Percentiles rank a stretch among this genome's conserved stretches.
Conservation (phyloP, 1,284 basidiomycete species). For the Golubevia pallescens region DNA sequence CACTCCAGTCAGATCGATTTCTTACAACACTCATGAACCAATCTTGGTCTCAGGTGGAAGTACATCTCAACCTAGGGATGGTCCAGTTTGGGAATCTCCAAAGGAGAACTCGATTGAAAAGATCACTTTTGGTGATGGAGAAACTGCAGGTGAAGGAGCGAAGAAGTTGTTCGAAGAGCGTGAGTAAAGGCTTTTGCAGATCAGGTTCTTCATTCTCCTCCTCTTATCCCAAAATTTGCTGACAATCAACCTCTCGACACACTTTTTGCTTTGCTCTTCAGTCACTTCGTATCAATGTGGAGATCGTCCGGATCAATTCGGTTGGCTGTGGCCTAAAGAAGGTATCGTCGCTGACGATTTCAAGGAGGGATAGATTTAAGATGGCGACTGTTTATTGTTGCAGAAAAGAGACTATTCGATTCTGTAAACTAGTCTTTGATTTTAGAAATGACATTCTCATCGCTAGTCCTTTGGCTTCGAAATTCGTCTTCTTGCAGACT, state of each 20-base stretch:
- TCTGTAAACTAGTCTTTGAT: too few relatives aligned
- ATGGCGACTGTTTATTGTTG: too few relatives aligned
- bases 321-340: constrained; percentile 61
- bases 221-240: neutral
- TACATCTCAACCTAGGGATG: constrained; percentile 10
- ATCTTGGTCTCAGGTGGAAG: constrained; percentile 15
- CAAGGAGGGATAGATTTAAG: neutral
- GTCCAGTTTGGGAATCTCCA: constrained; percentile 30
- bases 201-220: constrained; percentile 10
- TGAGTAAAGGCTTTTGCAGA: constrained; percentile 8
- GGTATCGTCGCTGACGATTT: constrained; percentile 52
- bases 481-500: too few relatives aligned
- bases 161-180: constrained; percentile 29
- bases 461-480: too few relatives aligned
- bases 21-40: constrained; percentile 54
- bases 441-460: too few relatives aligned
- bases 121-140: constrained; percentile 61
- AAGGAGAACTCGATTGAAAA: constrained; percentile 39
- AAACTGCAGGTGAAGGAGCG: constrained; percentile 50
- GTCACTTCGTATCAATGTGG: constrained; percentile 47
- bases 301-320: constrained; percentile 45
- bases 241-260: constrained; percentile 16
- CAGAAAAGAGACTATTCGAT: too few relatives aligned
- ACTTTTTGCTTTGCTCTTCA: constrained; percentile 40
- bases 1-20: constrained; percentile 62